Percentiles rank a stretch among this genome's conserved stretches.
These are phyloP conservation scores for Ganoderma lingzhi DNA, from an alignment of 1,284 basidiomycete genomes.

Conservation along the genomic window DNA sequence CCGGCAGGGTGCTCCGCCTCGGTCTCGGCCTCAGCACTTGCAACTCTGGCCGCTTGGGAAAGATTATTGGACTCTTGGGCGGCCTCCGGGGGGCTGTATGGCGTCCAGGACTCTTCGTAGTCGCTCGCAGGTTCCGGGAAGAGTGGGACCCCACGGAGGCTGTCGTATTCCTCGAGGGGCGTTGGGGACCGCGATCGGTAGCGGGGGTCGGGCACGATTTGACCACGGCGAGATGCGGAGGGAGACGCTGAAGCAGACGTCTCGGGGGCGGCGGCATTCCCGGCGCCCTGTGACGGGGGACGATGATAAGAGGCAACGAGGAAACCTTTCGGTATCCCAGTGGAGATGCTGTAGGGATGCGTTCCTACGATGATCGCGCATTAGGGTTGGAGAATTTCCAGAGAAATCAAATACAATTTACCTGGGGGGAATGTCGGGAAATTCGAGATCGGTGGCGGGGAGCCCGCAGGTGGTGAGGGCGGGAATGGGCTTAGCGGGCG, in stretches of 20 bases:
- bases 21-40: neutral
- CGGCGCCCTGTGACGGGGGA: neutral
- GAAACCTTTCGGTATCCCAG: neutral
- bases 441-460: neutral
- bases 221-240: neutral
- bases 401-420: neutral
- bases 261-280: neutral
- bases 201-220: neutral
- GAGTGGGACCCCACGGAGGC: neutral
- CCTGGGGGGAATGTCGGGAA: neutral
- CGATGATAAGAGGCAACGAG: neutral
- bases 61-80: too few species aligned
- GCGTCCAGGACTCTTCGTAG: slow-evolving; percentile 5
- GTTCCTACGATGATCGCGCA: neutral
- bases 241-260: neutral
- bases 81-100: neutral
- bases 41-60: neutral
- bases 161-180: slow-evolving; percentile 6
- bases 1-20: neutral
- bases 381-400: neutral
- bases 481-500: neutral
- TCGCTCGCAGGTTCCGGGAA: slow-evolving; percentile 8
- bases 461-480: neutral
- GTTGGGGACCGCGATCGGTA: neutral
- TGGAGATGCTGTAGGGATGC: neutral